Base-by-base conservation (phyloP, 2,329 filamentous ascomycete species). In the Trichoderma arundinaceum region DNA sequence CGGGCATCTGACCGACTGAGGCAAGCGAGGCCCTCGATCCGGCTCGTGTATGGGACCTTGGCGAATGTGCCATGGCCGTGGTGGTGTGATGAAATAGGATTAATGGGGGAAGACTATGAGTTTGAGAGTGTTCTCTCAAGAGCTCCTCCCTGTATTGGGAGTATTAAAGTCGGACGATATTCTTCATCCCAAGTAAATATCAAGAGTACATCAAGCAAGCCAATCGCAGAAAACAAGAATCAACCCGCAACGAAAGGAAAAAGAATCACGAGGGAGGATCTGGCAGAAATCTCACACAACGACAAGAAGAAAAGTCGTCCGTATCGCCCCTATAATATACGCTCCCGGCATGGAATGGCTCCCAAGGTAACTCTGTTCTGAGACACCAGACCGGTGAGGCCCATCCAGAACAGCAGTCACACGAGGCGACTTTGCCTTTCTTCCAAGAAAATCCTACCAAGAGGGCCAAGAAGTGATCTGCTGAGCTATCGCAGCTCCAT, bases 1-100 rank as follows among this genome's bases (percentile, higher is more conserved):
- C 72, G 19, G 78, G 77, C 72, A 81, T 74, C 43, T 72, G 72
- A 39, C 73, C 72, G 56, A 75, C 69, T 67, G 68, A 69, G 57
- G 67, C 66, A 54, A 74, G 68, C 49, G 73, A 72, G 53, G 71
- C 69, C 57, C 74, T 65, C 49, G 67, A 69, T 6, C 52, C 58
- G 15, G 39, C 65, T 13, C 65, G 65, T 1, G n/a, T 28, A 39
- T 66, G 65, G 32, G 63, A 63, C 17, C 59, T 58, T 4, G 51
- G 38, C 19, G 49, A 41, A 15, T 64, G 54, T 15, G 65, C 19
- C 61, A 67, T 67, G 48, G 32, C 9, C 4, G 22, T 28, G 22
- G 4, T 28, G 22, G 22, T 4, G 22, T 28, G 22, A 28, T 28
- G 22, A 28, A 28, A 28, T 28, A 3, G 22, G 4, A 28, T 28